Evolutionary conservation across 176 grass and related monocot species (phyloP).

Genomic region (Poa pratensis): DNA sequence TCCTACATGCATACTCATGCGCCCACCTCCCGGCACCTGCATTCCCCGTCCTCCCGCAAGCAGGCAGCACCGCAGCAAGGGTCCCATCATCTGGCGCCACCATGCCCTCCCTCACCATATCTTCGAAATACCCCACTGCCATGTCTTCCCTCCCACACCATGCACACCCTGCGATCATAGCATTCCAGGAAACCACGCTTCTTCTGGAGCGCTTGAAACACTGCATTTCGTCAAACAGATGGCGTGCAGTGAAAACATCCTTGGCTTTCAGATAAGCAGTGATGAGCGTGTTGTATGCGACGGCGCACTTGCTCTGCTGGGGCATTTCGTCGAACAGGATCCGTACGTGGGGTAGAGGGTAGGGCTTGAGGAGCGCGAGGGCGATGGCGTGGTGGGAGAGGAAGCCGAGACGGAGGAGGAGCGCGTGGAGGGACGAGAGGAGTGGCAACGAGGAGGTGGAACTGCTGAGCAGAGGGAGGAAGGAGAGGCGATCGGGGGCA

Average conservation of each 20-base stretch:
- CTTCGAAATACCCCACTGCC: slow-evolving; percentile 41
- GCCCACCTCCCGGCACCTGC: slow-evolving; percentile 43
- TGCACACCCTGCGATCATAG: slow-evolving; percentile 46
- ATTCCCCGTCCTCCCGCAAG: slow-evolving; percentile 54
- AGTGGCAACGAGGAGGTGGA: slow-evolving; percentile 33
- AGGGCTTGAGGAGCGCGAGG: slow-evolving; percentile 45
- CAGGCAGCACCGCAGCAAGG: slow-evolving; percentile 45
- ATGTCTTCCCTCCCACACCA: slow-evolving; percentile 40
- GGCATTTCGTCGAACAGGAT: slow-evolving; percentile 46
- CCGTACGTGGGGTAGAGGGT: background rate
- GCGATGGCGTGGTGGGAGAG: slow-evolving; percentile 51
- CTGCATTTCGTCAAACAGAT: slow-evolving; percentile 63
- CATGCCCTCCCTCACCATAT: slow-evolving; percentile 42
- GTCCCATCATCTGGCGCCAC: slow-evolving; percentile 57
- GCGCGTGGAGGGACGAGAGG: slow-evolving; percentile 48
- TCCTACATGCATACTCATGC: slow-evolving; percentile 46
- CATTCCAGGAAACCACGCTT: slow-evolving; percentile 68
- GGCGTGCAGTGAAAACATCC: slow-evolving; percentile 23
- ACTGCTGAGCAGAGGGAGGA: slow-evolving; percentile 48
- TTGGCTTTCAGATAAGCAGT: slow-evolving; percentile 23
- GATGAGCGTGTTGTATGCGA: slow-evolving; percentile 55
- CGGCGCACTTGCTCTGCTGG: slow-evolving; percentile 30
- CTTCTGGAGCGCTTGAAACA: slow-evolving; percentile 37
- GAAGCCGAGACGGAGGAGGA: slow-evolving; percentile 54
- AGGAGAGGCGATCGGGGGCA: slow-evolving; percentile 38